Percentiles rank a stretch among this genome's conserved stretches.
Conservation (phyloP, 495 filamentous ascomycete genomes). For the Penicilliopsis zonata region DNA sequence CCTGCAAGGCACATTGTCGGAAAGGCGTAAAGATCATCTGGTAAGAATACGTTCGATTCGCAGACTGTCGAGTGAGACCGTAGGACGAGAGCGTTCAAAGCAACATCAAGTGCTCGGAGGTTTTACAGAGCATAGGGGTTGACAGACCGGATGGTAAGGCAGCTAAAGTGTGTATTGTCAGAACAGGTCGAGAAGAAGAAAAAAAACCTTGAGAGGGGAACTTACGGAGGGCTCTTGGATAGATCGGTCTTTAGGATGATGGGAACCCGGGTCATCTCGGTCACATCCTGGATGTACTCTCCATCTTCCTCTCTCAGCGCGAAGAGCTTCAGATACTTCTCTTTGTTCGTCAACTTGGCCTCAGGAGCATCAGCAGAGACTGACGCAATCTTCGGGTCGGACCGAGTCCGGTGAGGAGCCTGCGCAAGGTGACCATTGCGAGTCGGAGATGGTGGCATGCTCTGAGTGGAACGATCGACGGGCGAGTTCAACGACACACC, state of each 20-base stretch:
- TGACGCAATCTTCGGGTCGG: constrained; percentile 80
- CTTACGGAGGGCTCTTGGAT: constrained; percentile 97
- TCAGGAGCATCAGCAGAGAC: constrained; percentile 58
- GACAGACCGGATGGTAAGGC: constrained; percentile 91
- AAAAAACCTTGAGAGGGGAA: no score
- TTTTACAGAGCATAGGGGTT: constrained; percentile 85
- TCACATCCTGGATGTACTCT: constrained; percentile 95
- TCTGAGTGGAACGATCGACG: constrained; percentile 81
- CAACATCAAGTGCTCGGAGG: not conserved
- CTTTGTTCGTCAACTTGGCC: constrained; percentile 76
- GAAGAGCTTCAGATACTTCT: constrained; percentile 89
- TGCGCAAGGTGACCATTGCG: constrained; percentile 60
- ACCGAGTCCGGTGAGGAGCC: constrained; percentile 75
- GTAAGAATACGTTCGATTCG: constrained; percentile 20
- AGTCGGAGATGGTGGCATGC: constrained; percentile 85
- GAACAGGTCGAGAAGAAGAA: constrained; percentile 2
- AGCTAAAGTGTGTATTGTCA: constrained; percentile 49
- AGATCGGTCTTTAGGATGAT: constrained; percentile 97
- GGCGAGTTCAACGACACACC: constrained; percentile 63
- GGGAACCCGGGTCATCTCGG: constrained; percentile 91
- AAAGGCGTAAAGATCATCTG: constrained; percentile 4
- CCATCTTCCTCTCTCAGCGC: constrained; percentile 83
- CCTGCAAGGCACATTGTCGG: no score
- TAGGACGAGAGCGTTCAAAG: constrained; percentile 5
- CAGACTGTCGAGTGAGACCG: constrained; percentile 15